A percentile compares a stretch with the other conserved stretches of the same genome.
Conservation (phyloP, 78 protist genomes). For the Polysphondylium violaceum region DNA sequence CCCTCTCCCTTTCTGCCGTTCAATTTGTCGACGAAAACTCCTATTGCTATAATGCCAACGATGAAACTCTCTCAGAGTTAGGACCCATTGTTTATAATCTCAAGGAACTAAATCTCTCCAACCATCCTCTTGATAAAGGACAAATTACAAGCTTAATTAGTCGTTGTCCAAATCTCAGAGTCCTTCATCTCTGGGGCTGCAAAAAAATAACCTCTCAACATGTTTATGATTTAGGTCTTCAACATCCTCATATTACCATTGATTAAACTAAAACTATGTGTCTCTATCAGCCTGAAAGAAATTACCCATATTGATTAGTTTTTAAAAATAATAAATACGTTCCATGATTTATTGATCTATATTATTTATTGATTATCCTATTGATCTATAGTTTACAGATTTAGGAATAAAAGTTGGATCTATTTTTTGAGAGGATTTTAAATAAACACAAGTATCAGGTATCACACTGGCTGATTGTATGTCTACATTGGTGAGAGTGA, state of each 20-base stretch:
- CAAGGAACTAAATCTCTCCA: conserved; percentile 39
- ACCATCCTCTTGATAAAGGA: conserved; percentile 19
- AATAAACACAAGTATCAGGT: too few species aligned
- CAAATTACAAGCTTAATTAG: not conserved
- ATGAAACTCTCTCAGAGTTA: not conserved
- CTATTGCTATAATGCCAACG: not conserved
- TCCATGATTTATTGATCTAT: too few species aligned
- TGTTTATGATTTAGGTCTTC: conserved; percentile 4
- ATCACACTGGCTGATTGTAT: too few species aligned
- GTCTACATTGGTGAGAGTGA: too few species aligned
- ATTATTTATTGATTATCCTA: too few species aligned
- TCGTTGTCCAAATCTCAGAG: not conserved
- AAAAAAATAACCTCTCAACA: conserved; percentile 9
- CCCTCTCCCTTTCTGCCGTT: not conserved
- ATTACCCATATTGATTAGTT: too few species aligned
- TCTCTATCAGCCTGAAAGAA: too few species aligned
- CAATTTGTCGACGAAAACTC: conserved; percentile 13
- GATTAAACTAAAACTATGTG: too few species aligned
- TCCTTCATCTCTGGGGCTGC: conserved; percentile 15
- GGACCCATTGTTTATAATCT: conserved; percentile 2
- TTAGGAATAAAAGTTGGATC: too few species aligned
- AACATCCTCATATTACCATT: conserved; percentile 31
- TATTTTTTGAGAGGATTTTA: too few species aligned
- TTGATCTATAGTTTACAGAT: too few species aligned
- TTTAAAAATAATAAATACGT: too few species aligned